Evolutionary conservation across 257 asterid genomes (phyloP), one percentile per base, ranked within the genome.

Genomic region (Solanum rostratum): DNA sequence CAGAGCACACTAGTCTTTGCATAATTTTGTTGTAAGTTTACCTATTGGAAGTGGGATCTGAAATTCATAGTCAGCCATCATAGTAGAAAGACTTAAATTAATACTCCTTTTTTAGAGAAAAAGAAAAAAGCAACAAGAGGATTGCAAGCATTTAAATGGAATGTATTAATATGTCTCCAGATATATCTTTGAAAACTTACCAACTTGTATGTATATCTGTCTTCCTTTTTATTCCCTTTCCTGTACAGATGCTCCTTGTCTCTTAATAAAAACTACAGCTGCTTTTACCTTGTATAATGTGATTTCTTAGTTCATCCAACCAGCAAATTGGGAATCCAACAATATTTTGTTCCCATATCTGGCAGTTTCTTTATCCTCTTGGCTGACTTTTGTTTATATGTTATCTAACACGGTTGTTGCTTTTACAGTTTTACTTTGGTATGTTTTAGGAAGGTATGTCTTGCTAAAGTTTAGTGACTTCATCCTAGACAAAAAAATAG

Each of bases 361-460:
- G 9, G 43, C 18, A 27, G 24, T 84, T 76, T n/a, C 37, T 43
- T 12, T 54, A 30, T 22, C 29, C 22, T 37, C 76, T 27, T 18
- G 70, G 4, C 9, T 24, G 76, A 2, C 29, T 30, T 37, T 5
- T 29, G 14, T 49, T 53, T 53, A 10, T 49, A 3, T 10, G 7
- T 85, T 65, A 50, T 43, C 49, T 85, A 24, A 60, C 33, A 18
- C 7, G n/a, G 53, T 41, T 24, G 49, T 82, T 81, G 53, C 6
- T 39, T 33, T 84, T 86, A 89, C 95, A 95, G 98, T 95, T 97
- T 89, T 91, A 65, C 91, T 95, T 95, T 53, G 97, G 98, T 76
- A 91, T 95, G 97, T 95, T 91, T 87, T 95, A 79, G 98, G 98
- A 86, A 91, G 96, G 98, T 93, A 91, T 81, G 86, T 49, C 53